phyloP scores from a whole-genome alignment of 108 stramenopile genomes.

The Cyclostephanos invisitatus region DNA sequence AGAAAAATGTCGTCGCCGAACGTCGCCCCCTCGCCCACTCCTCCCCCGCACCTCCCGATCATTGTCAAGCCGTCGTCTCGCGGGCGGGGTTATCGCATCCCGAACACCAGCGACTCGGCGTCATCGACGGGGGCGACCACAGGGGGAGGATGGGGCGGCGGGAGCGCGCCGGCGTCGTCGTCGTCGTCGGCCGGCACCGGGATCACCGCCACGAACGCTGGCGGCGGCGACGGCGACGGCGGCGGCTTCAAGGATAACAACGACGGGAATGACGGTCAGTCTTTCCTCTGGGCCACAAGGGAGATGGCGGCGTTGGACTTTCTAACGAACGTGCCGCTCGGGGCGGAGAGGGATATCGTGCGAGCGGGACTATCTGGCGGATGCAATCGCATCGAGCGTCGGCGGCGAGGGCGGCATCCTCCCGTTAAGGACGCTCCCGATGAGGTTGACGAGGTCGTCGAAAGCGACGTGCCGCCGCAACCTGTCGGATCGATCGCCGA shows the following conservation, averaged over 20 bases:
- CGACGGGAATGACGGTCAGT: conserved; percentile 6
- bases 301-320: conserved; percentile 92
- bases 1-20: background rate
- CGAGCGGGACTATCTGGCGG: conserved; percentile 51
- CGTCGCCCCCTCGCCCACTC: background rate
- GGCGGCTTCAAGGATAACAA: background rate
- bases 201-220: too few species aligned
- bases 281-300: conserved; percentile 63
- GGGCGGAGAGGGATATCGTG: conserved; percentile 67
- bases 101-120: conserved; percentile 29
- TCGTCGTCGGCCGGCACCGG: background rate
- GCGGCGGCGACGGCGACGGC: background rate
- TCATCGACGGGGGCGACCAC: background rate
- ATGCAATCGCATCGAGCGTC: background rate
- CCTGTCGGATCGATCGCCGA: too few species aligned
- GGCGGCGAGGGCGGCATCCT: conserved; percentile 6
- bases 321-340: conserved; percentile 70
- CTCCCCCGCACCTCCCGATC: background rate
- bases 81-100: conserved; percentile 41
- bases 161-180: background rate
- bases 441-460: too few species aligned
- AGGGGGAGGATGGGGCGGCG: background rate
- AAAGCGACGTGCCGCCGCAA: background rate
- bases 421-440: background rate
- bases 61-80: conserved; percentile 39